phyloP scores from a whole-genome alignment of 129 eudicot genomes.

The Erigeron canadensis region DNA sequence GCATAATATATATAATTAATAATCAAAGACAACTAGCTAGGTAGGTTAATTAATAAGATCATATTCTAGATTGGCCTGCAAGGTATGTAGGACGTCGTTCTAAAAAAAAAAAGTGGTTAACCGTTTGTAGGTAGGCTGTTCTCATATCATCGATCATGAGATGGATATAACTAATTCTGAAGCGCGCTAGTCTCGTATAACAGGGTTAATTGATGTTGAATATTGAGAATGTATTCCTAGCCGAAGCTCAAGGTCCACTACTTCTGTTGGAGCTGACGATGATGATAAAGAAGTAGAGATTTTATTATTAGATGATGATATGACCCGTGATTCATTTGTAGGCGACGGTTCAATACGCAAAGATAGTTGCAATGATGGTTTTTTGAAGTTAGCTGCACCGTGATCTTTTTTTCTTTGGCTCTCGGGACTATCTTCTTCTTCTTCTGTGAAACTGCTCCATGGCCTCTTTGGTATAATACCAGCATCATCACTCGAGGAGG shows the following conservation, averaged over 20 bases:
- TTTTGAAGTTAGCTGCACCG: conserved; percentile 15
- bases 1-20: too few species aligned
- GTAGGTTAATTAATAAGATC: not conserved
- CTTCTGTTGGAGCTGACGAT: conserved; percentile 24
- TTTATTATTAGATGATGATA: not conserved
- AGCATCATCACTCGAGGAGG: conserved; percentile 21
- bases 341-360: conserved; percentile 27
- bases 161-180: conserved; percentile 10
- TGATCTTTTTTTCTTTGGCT: conserved; percentile 25
- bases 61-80: too few species aligned
- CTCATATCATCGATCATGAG: conserved; percentile 9
- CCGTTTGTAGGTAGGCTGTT: not conserved
- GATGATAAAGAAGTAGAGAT: conserved; percentile 12
- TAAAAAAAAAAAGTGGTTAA: too few species aligned
- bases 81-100: too few species aligned
- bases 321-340: conserved; percentile 9
- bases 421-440: conserved; percentile 7
- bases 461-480: conserved; percentile 26
- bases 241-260: conserved; percentile 62
- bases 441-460: conserved; percentile 10
- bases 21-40: too few species aligned
- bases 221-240: conserved; percentile 37
- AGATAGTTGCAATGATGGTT: conserved; percentile 36
- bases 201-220: conserved; percentile 12
- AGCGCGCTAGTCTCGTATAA: conserved; percentile 1